Base-by-base conservation (phyloP, 257 asterid genomes). In the Primulina eburnea region DNA sequence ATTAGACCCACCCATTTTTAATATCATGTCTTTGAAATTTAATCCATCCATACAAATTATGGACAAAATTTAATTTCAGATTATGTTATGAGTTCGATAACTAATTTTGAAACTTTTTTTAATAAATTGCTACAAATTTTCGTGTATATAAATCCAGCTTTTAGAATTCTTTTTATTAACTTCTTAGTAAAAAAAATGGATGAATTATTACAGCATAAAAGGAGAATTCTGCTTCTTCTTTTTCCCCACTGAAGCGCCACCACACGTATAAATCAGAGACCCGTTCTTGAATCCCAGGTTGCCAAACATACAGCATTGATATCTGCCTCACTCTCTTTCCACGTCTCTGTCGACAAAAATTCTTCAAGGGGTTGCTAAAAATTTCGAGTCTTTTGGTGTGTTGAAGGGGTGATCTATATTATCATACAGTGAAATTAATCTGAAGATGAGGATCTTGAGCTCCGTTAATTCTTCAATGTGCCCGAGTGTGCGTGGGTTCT, bases 331-430 rank as follows among this genome's bases (percentile, higher is more conserved):
- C 20, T 50, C 57, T 50, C 21, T 50, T 16, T 50, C 57, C 57
- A 50, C 57, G 57, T 50, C 57, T 50, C 20, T 16, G 20, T 16
- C 21, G 57, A 50, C 57, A 17, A 16, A 17, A 50, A 50, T 50
- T 50, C 57, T 50, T 17, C 57, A 5, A 16, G 8, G 21, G 21
- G 20, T 17, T 50, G 20, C 21, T 17, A 8, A 64, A 34, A n/a
- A 9, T 18, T 7, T 28, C 32, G 57, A 37, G 18, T 8, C 33
- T 64, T 64, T 50, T 50, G 8, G 7, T 1, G 43, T 37, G 57
- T 38, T 64, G 69, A 18, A 64, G 57, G 57, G 53, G 53, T 43
- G 53, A 43, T 43, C 53, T 43, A 43, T 43, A 43, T 43, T 12
- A 43, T 3, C n/a, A 3, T 43, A 12, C n/a, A 12, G 20, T 50